Percentiles rank a stretch among this genome's conserved stretches.
These are phyloP conservation scores for Lachancea nothofagi DNA, from an alignment of 805 yeast species.

Conservation along the genomic window DNA sequence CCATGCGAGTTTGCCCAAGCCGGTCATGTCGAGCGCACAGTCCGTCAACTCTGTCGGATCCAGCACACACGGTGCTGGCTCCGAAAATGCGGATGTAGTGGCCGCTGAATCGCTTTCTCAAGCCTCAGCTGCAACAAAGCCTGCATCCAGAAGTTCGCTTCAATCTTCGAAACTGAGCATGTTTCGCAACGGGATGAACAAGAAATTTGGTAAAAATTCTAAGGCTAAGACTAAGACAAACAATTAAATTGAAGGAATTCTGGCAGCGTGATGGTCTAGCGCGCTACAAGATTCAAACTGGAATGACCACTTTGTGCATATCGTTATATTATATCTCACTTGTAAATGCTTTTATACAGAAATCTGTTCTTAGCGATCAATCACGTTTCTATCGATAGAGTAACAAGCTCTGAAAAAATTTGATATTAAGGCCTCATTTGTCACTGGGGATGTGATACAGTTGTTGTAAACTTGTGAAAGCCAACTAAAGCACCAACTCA, in stretches of 20 bases:
- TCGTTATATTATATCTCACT: too few species aligned
- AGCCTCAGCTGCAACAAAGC: background rate
- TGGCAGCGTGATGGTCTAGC: too few species aligned
- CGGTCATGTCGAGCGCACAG: slow-evolving; percentile 9
- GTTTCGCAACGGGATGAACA: slow-evolving; percentile 6
- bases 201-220: slow-evolving; percentile 1
- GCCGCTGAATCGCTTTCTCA: slow-evolving; percentile 1
- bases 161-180: slow-evolving; percentile 8
- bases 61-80: background rate
- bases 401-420: background rate
- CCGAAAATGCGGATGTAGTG: background rate
- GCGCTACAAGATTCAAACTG: too few species aligned
- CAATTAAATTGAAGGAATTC: too few species aligned
- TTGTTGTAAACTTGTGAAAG: too few species aligned
- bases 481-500: background rate
- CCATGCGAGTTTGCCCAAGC: background rate
- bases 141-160: slow-evolving; percentile 4
- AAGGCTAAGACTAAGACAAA: slow-evolving; percentile 1
- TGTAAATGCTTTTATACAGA: too few species aligned
- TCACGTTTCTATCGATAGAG: too few species aligned
- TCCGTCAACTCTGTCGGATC: slow-evolving; percentile 9
- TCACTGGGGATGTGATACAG: too few species aligned
- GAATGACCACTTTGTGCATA: too few species aligned
- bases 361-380: too few species aligned
- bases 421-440: background rate